These are phyloP conservation scores for Coleophoma crateriformis DNA, from an alignment of 2,329 filamentous ascomycete species.

Conservation along the genomic window DNA sequence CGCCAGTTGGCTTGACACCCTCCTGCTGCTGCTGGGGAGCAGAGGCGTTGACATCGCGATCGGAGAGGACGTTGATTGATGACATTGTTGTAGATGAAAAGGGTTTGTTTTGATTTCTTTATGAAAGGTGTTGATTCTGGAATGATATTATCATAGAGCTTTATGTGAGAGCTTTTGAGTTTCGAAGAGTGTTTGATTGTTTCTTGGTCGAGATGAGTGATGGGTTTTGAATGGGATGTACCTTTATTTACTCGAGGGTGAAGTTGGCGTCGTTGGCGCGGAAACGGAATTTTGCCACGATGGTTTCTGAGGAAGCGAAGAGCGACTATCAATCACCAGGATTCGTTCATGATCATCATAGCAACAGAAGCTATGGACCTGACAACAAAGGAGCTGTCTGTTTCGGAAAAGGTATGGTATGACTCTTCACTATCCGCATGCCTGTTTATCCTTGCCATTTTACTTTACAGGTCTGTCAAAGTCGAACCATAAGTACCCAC, in stretches of 20 bases:
- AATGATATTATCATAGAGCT: neutral
- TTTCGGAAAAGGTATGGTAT: no score
- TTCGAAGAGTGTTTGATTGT: slow-evolving; percentile 1
- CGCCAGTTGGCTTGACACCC: slow-evolving; percentile 29
- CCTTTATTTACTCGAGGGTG: no score
- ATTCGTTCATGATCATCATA: no score
- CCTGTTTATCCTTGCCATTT: no score
- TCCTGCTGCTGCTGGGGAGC: slow-evolving; percentile 27
- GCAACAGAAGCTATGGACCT: no score
- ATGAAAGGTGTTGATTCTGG: neutral
- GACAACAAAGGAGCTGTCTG: no score
- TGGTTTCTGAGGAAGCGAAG: no score
- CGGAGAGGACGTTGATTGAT: slow-evolving; percentile 50
- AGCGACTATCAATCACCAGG: no score
- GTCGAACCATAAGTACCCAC: no score
- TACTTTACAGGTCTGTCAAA: no score
- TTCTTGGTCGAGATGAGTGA: neutral
- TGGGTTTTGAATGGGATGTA: neutral
- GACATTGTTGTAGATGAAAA: slow-evolving; percentile 39
- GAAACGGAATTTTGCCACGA: neutral
- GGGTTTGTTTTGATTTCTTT: slow-evolving; percentile 2
- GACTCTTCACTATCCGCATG: no score
- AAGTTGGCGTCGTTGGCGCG: neutral
- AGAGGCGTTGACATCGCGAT: slow-evolving; percentile 60
- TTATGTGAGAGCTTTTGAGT: neutral